A percentile compares a stretch with the other conserved stretches of the same genome.
Conservation (phyloP, 2,329 filamentous ascomycete species). For the Cordyceps militaris region DNA sequence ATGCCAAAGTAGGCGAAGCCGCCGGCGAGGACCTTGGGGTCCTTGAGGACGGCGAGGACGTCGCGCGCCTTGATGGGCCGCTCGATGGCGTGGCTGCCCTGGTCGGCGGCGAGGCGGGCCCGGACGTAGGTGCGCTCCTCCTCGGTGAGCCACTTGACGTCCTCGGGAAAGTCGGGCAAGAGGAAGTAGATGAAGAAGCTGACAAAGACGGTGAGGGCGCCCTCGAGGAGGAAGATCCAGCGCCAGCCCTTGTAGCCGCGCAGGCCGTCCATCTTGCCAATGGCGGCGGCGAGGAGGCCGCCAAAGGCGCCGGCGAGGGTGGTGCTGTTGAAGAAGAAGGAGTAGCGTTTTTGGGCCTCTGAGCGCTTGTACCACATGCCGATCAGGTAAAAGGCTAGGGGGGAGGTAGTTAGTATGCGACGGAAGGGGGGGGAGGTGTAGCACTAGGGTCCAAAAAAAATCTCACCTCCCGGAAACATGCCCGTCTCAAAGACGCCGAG, state of each 20-base stretch:
- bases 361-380: conserved; percentile 84
- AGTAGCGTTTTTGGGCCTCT: conserved; percentile 87
- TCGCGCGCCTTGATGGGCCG: conserved; percentile 53
- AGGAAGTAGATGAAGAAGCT: conserved; percentile 59
- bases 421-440: not conserved
- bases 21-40: conserved; percentile 66
- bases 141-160: conserved; percentile 63
- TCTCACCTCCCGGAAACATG: conserved; percentile 50
- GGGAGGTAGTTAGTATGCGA: conserved; percentile 34
- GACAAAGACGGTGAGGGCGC: conserved; percentile 54
- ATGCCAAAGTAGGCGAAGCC: conserved; percentile 78
- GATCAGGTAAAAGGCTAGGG: conserved; percentile 56
- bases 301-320: conserved; percentile 78
- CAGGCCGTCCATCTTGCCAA: conserved; percentile 77
- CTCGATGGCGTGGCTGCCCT: conserved; percentile 59
- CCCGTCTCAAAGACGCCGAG: conserved; percentile 70
- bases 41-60: conserved; percentile 58
- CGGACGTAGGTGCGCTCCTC: conserved; percentile 62
- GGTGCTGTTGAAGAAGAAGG: conserved; percentile 85
- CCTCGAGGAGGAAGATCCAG: conserved; percentile 80
- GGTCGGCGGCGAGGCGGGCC: conserved; percentile 59
- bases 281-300: conserved; percentile 75
- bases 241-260: conserved; percentile 66
- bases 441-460: no score
- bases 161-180: conserved; percentile 68